phyloP scores from a whole-genome alignment of 179 eudicot genomes.

The Silene noctiflora region DNA sequence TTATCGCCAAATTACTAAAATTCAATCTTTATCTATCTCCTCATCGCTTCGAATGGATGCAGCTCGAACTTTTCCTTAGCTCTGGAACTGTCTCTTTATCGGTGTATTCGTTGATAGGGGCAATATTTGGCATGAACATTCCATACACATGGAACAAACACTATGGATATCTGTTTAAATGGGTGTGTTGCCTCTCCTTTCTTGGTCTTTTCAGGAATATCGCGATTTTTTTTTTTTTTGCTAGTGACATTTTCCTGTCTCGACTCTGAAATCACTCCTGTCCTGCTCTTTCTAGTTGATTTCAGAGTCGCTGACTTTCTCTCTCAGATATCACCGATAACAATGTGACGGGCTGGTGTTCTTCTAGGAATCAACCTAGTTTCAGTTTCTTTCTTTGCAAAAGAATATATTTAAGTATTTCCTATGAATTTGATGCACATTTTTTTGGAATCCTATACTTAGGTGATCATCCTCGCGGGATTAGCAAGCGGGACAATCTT shows the following conservation, averaged over 20 bases:
- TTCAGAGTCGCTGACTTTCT: too few species aligned
- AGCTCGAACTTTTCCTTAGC: constrained; percentile 84
- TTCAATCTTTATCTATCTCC: neutral
- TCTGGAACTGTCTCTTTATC: constrained; percentile 71
- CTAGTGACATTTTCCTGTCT: too few species aligned
- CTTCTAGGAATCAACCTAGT: too few species aligned
- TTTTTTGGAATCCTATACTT: neutral
- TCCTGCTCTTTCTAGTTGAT: too few species aligned
- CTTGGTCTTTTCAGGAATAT: neutral
- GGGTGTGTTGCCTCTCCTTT: constrained; percentile 39
- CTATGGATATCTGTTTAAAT: constrained; percentile 63
- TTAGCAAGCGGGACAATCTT: constrained; percentile 48
- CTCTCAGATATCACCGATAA: too few species aligned
- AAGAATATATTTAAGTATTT: neutral
- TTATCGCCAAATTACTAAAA: neutral
- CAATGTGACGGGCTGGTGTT: too few species aligned
- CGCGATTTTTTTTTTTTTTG: too few species aligned
- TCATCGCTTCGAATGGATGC: constrained; percentile 23
- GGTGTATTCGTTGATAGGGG: constrained; percentile 70
- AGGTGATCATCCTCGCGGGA: constrained; percentile 65
- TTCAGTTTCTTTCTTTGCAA: too few species aligned
- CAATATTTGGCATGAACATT: constrained; percentile 85
- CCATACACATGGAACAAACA: constrained; percentile 63
- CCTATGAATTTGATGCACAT: constrained; percentile 4
- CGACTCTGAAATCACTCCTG: too few species aligned